Conservation (phyloP, 495 filamentous ascomycete genomes). For the Aspergillus olivimuriae region DNA sequence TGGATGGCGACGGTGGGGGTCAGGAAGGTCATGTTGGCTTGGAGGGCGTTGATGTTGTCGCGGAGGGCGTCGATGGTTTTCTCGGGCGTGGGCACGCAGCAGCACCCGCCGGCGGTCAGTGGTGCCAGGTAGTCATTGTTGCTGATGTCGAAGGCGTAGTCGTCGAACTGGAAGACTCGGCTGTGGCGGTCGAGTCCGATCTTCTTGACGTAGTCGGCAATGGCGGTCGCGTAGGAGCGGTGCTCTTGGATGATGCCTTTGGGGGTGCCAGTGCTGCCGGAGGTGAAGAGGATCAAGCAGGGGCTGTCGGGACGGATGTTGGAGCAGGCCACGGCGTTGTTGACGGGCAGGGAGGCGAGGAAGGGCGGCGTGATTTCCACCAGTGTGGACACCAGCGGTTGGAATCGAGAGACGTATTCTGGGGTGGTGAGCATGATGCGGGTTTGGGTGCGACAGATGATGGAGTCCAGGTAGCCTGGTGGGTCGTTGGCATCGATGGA, state of each 20-base stretch:
- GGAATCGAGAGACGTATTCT: constrained; percentile 9
- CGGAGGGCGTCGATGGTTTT: constrained; percentile 24
- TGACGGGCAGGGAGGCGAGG: constrained; percentile 1
- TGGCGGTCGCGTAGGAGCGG: constrained; percentile 24
- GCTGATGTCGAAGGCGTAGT: constrained; percentile 41
- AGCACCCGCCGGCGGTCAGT: constrained; percentile 37
- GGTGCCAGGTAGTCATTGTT: constrained; percentile 37
- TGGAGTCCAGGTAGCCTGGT: constrained; percentile 15
- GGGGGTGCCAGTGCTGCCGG: constrained; percentile 38
- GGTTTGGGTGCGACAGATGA: constrained; percentile 12
- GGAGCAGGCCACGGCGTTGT: not conserved
- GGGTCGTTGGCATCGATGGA: constrained; percentile 47
- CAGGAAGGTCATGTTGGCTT: constrained; percentile 33
- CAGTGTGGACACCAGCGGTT: not conserved
- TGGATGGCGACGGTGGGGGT: constrained; percentile 38
- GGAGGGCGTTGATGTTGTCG: constrained; percentile 24
- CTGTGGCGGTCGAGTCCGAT: constrained; percentile 12
- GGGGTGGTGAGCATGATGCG: constrained; percentile 13
- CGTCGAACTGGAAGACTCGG: constrained; percentile 40
- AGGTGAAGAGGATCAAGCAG: constrained; percentile 35
- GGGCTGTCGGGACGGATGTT: constrained; percentile 12
- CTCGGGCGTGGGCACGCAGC: constrained; percentile 38
- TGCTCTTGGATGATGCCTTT: constrained; percentile 48
- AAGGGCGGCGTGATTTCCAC: constrained; percentile 6
- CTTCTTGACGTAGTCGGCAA: constrained; percentile 15